These are phyloP conservation scores for Vaccinium darrowii DNA, from an alignment of 148 eudicot species.

Conservation along the genomic window DNA sequence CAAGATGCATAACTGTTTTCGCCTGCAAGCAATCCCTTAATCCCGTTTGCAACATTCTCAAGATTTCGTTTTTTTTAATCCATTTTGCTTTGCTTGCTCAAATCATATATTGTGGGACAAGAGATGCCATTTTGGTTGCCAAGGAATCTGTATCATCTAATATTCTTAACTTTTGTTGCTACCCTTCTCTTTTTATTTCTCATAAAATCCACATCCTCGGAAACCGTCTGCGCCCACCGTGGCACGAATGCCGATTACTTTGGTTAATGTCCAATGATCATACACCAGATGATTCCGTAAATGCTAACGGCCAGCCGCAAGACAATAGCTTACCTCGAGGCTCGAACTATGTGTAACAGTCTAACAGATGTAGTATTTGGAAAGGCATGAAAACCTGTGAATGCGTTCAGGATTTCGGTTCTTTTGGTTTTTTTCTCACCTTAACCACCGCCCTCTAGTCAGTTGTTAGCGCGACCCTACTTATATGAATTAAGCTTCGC, in stretches of 20 bases:
- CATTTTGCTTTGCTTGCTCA: background rate
- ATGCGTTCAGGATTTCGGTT: background rate
- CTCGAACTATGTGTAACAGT: too few relatives aligned
- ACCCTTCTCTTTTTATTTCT: background rate
- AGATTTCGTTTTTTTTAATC: background rate
- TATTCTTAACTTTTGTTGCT: background rate
- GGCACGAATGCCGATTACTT: background rate
- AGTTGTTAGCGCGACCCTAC: background rate
- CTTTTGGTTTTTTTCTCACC: background rate
- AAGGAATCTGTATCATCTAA: background rate
- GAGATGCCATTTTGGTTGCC: background rate
- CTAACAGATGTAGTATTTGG: background rate
- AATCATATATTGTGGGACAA: background rate
- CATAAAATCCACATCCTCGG: background rate
- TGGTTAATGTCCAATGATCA: background rate
- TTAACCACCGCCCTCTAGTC: background rate
- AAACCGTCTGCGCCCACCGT: background rate
- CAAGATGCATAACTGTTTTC: constrained; percentile 1
- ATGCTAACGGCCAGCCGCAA: background rate
- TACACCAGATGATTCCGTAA: background rate
- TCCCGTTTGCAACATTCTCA: background rate
- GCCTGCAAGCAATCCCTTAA: background rate
- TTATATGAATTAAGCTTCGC: background rate
- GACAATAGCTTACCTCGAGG: background rate
- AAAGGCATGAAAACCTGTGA: background rate